Conservation (phyloP, 768 basidiomycete species). For the Hericium coralloides region DNA sequence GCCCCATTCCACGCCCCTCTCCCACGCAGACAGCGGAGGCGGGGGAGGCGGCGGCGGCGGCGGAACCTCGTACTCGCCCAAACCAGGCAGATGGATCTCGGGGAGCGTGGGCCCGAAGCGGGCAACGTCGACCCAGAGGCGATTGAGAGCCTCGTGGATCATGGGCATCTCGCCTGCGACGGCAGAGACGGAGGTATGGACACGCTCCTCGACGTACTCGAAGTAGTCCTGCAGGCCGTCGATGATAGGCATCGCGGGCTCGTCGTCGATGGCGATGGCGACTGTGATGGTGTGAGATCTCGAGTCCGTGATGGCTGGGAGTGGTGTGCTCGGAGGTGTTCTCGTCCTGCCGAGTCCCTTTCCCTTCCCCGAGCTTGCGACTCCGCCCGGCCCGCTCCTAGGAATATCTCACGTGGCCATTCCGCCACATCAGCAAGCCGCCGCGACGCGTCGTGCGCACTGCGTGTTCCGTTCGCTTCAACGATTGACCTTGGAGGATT, state of each 20-base stretch:
- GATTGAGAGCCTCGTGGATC: slow-evolving; percentile 55
- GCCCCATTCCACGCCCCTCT: slow-evolving; percentile 42
- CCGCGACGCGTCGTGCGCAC: too few relatives aligned
- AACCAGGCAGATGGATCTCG: slow-evolving; percentile 50
- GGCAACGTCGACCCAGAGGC: slow-evolving; percentile 71
- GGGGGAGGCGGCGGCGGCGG: slow-evolving; percentile 54
- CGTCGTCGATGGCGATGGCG: not conserved
- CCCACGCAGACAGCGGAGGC: slow-evolving; percentile 34
- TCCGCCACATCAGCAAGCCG: too few relatives aligned
- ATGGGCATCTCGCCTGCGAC: slow-evolving; percentile 54
- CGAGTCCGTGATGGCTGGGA: too few relatives aligned
- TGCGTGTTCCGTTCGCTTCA: too few relatives aligned
- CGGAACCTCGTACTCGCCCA: slow-evolving; percentile 68
- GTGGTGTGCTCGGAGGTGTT: too few relatives aligned
- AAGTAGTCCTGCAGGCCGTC: slow-evolving; percentile 20
- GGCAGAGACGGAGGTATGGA: slow-evolving; percentile 45
- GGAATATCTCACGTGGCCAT: too few relatives aligned
- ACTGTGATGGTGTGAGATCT: too few relatives aligned
- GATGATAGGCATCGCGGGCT: slow-evolving; percentile 6
- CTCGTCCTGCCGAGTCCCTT: too few relatives aligned
- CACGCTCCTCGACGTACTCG: slow-evolving; percentile 64
- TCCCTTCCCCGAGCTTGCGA: too few relatives aligned
- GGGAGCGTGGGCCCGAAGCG: slow-evolving; percentile 55
- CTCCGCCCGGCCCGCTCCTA: too few relatives aligned
- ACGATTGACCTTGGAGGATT: too few relatives aligned